Evolutionary conservation across 371 early-diverging fungal genomes (phyloP), one percentile per base, ranked within the genome.

Genomic region (Circinella minor): DNA sequence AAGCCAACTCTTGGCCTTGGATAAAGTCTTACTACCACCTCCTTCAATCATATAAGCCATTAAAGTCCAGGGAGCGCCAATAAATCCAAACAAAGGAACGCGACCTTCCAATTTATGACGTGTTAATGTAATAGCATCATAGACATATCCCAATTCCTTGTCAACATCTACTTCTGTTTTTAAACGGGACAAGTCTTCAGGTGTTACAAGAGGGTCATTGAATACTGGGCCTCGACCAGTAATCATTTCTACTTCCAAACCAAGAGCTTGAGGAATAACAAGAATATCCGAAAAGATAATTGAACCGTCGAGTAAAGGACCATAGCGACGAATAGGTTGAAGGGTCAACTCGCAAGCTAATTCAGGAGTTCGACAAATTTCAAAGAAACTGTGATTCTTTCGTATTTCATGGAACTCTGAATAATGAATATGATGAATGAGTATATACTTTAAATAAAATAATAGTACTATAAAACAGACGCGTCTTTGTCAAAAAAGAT

Each of bases 41-140:
- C 99, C 97, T 80, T 97, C 99, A 73, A 98, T 92, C 98, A 97
- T 97, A 75, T 98, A 98, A 4, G 96, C 95, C 95, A 98, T 94
- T 64, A 98, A 86, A 20, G 99, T 99, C 98, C 98, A 99, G 9
- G 99, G 99, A 2, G 97, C 98, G 27, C 99, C 99, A 43, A 88
- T 89, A 72, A 99, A 99, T 7, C 99, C 99, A 79, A 95, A 91
- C 77, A 99, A 83, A 36, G 98, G 98, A 5, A 94, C 95, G 60
- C 93, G 89, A 57, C 98, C 97, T 6, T 89, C 87, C 38, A 99
- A 86, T 59, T 84, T 85, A 62, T 90, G 88, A 55, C 98, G 90
- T 9, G 98, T 96, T 81, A 97, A 84, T 15, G 96, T 96, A 73
- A 99, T 92, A 20, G 99, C 99, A 37, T 96, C 92, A 73, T 91